A percentile compares a stretch with the other conserved stretches of the same genome.
phyloP scores from a whole-genome alignment of 345 rosid species.

The Brassica carinata region DNA sequence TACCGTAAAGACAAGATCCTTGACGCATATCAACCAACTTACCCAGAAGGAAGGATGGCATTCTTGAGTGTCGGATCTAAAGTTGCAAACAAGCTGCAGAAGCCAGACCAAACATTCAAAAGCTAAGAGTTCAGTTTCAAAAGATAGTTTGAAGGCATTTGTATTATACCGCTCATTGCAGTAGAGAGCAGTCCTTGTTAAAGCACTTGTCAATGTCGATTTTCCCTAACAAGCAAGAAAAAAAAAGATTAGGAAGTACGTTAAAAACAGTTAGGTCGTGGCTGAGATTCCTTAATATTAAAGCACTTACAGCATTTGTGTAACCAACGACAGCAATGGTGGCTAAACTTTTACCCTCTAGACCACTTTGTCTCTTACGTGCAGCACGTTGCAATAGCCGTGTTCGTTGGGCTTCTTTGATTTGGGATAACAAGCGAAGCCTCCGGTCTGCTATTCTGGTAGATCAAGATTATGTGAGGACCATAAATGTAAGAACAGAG shows the following conservation, averaged over 20 bases:
- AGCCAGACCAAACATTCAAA: conserved; percentile 16
- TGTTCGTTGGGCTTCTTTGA: conserved; percentile 83
- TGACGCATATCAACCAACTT: conserved; percentile 20
- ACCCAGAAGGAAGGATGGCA: conserved; percentile 79
- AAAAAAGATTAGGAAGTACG: background rate
- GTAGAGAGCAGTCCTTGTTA: conserved; percentile 73
- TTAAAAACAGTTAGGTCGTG: background rate
- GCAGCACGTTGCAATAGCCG: conserved; percentile 85
- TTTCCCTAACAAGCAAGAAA: conserved; percentile 63
- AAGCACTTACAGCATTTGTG: conserved; percentile 88
- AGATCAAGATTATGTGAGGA: conserved; percentile 14
- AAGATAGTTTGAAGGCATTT: conserved; percentile 21
- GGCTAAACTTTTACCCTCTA: conserved; percentile 51
- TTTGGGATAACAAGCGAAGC: conserved; percentile 62
- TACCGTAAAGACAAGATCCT: background rate
- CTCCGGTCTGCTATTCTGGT: conserved; percentile 77
- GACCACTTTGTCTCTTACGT: conserved; percentile 65
- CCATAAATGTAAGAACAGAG: conserved; percentile 10
- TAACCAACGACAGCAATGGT: conserved; percentile 95
- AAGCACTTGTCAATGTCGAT: conserved; percentile 76
- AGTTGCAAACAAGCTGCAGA: conserved; percentile 78
- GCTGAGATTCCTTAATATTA: conserved; percentile 15
- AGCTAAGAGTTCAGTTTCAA: conserved; percentile 3
- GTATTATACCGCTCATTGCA: conserved; percentile 72
- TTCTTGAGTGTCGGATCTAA: conserved; percentile 77